These are phyloP conservation scores for Guyanaporus albipodus DNA, from an alignment of 768 basidiomycete genomes.

Conservation along the genomic window DNA sequence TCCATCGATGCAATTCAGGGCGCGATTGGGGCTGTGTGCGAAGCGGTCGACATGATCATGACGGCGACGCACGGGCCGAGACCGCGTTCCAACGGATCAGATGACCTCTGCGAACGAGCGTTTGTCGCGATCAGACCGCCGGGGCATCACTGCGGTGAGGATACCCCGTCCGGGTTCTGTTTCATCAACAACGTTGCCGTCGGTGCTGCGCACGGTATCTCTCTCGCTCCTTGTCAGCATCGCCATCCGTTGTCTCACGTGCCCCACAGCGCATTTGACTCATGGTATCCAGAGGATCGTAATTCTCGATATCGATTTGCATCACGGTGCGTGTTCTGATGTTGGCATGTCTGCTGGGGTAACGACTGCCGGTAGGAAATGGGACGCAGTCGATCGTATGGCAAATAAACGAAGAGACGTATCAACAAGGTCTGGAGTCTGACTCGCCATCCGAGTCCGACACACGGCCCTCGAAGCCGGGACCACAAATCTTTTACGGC, in stretches of 20 bases:
- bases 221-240: background rate
- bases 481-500: slow-evolving; percentile 77
- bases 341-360: background rate
- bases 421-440: slow-evolving; percentile 60
- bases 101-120: slow-evolving; percentile 38
- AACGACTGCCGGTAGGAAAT: slow-evolving; percentile 53
- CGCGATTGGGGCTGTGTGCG: slow-evolving; percentile 78
- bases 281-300: slow-evolving; percentile 75
- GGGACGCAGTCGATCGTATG: slow-evolving; percentile 91
- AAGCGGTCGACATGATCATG: slow-evolving; percentile 76
- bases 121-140: slow-evolving; percentile 89
- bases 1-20: slow-evolving; percentile 78
- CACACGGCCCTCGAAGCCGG: slow-evolving; percentile 32
- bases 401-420: slow-evolving; percentile 88
- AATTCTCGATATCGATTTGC: slow-evolving; percentile 77
- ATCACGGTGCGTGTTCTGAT: slow-evolving; percentile 20
- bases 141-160: slow-evolving; percentile 92
- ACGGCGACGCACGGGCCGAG: slow-evolving; percentile 19
- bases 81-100: slow-evolving; percentile 1
- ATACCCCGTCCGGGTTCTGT: slow-evolving; percentile 89
- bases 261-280: slow-evolving; percentile 64
- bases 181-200: slow-evolving; percentile 93
- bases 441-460: slow-evolving; percentile 30
- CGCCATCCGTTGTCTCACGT: slow-evolving; percentile 1
- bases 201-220: slow-evolving; percentile 83